Evolutionary conservation across 805 yeast genomes (phyloP), one percentile per base, ranked within the genome.

Genomic region (Danielia oregonensis): DNA sequence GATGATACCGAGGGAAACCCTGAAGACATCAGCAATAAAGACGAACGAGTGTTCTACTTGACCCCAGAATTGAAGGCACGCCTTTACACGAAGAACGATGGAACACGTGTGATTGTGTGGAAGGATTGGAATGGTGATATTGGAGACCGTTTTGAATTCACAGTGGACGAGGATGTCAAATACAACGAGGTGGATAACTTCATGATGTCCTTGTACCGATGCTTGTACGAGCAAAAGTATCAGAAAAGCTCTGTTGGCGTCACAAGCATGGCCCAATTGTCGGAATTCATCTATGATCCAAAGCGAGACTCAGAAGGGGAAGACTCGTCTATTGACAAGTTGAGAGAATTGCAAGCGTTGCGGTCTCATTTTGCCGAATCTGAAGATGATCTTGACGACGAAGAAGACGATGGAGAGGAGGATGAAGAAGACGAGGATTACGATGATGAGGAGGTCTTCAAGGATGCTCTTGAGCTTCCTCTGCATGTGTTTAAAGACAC

Each of bases 71-170:
- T 91, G 36, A 63, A 70, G 25, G 65, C 89, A 32, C 69, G 76
- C 39, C 68, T 74, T 37, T 67, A 66, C 37, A 66, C 73, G 37
- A 72, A 73, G 34, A 58, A 65, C 26, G 74, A 76, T 24, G 84
- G 81, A 1, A 63, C 72, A 4, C 61, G 68, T 25, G 77, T 80
- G 2, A 72, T 91, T 17, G 67, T 82, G 0, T 91, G 97, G 97
- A 69, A 63, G 10, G 96, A 93, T 55, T 54, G 78, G 24, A 79
- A 78, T 28, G 96, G 96, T n/a, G 96, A 89, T 49, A 68, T 71
- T 4, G 96, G 87, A 16, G 97, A 89, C 51, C 63, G 69, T 43
- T 87, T 82, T 57, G 95, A 88, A 58, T 89, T 86, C 59, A 70
- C 83, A 15, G 76, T 86, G 32, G 86, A 79, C 41, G 72, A 71